Conservation (phyloP, 2,329 filamentous ascomycete species). For the Aspergillus oerlinghausenensis region DNA sequence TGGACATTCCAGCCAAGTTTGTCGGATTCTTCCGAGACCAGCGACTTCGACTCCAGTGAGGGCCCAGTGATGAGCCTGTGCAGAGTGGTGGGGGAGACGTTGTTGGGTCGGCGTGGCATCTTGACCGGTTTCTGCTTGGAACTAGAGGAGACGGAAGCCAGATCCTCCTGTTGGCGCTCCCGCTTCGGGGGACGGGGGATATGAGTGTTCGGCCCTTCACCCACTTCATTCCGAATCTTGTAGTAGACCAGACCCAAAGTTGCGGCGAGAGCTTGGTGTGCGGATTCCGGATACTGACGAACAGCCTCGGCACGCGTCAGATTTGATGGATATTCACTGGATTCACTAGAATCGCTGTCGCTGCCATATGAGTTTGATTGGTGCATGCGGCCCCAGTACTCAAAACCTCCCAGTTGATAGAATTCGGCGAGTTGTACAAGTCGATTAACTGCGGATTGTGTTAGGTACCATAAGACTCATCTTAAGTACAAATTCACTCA, state of each 20-base stretch:
- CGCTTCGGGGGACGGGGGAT: constrained; percentile 33
- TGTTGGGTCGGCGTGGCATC: constrained; percentile 28
- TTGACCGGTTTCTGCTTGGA: constrained; percentile 33
- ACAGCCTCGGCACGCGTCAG: constrained; percentile 34
- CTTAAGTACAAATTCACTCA: constrained; percentile 21
- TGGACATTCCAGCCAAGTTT: constrained; percentile 33
- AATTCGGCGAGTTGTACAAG: constrained; percentile 37
- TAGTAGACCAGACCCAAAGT: constrained; percentile 38
- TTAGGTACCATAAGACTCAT: neutral
- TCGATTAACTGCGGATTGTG: constrained; percentile 30
- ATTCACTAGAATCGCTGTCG: constrained; percentile 38
- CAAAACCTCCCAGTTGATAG: constrained; percentile 36
- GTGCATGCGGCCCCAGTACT: constrained; percentile 36
- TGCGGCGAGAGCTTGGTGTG: constrained; percentile 37
- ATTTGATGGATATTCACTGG: constrained; percentile 32
- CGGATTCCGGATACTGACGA: constrained; percentile 33
- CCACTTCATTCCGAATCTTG: constrained; percentile 39
- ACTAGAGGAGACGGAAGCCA: constrained; percentile 26
- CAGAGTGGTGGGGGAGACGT: constrained; percentile 27
- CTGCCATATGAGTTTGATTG: constrained; percentile 24
- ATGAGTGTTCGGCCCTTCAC: constrained; percentile 27
- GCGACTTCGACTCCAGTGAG: constrained; percentile 30
- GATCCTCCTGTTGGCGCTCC: constrained; percentile 35
- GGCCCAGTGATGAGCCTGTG: constrained; percentile 30
- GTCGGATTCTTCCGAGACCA: constrained; percentile 28